A percentile compares a stretch with the other conserved stretches of the same genome.
Conservation (phyloP, 164 flowering plant species). For the grape (Vitis vinifera) region DNA sequence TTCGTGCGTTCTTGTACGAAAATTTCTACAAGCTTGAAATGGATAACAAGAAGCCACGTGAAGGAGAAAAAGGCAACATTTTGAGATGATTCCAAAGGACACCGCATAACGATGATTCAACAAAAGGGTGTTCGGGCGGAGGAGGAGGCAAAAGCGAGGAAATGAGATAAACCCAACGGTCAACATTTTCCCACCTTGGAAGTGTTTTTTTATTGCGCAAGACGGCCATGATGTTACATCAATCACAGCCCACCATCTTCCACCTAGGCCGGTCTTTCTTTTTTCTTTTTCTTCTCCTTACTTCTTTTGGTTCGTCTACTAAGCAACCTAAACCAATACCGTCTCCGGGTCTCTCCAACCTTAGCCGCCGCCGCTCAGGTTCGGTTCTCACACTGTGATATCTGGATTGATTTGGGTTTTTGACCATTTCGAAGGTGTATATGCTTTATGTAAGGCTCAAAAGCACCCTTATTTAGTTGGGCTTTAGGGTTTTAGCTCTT, state of each 20-base stretch:
- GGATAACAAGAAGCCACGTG: too few relatives aligned
- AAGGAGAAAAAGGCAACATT: too few relatives aligned
- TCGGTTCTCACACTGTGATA: not conserved
- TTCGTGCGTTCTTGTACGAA: too few relatives aligned
- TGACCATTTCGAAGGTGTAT: too few relatives aligned
- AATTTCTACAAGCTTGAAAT: too few relatives aligned
- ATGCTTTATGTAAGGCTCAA: too few relatives aligned
- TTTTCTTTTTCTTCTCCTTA: not conserved
- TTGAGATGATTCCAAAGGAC: too few relatives aligned
- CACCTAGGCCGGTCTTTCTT: constrained; percentile 3
- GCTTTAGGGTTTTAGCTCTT: not conserved
- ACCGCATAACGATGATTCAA: too few relatives aligned
- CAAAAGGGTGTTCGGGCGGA: too few relatives aligned
- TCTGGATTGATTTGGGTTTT: not conserved
- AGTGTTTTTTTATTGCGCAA: not conserved
- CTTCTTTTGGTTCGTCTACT: not conserved
- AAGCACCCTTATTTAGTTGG: too few relatives aligned
- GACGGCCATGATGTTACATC: not conserved
- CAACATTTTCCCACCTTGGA: constrained; percentile 1
- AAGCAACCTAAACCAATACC: not conserved
- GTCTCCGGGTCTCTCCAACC: not conserved
- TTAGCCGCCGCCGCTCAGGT: not conserved
- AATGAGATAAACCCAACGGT: not conserved
- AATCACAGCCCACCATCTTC: not conserved
- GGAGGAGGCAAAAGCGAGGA: too few relatives aligned